Conservation (phyloP, 768 basidiomycete species). For the Boletus edulis region DNA sequence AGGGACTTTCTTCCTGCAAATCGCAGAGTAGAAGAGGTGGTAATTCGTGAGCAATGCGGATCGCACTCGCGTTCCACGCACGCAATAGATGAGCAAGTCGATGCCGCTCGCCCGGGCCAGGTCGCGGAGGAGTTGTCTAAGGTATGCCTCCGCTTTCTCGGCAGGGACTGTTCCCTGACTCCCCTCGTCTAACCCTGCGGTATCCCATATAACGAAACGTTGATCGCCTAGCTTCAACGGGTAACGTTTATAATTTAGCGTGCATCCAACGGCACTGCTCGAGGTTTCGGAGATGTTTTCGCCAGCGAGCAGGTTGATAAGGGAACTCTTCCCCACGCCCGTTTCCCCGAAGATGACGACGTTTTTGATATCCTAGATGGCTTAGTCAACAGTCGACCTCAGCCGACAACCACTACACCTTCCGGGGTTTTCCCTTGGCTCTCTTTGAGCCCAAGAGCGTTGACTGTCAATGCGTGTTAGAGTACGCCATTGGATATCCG, state of each 20-base stretch:
- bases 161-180: slow-evolving; percentile 20
- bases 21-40: slow-evolving; percentile 36
- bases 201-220: slow-evolving; percentile 23
- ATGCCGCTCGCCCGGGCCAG: slow-evolving; percentile 11
- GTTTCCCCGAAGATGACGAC: slow-evolving; percentile 22
- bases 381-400: background rate
- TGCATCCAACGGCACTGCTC: slow-evolving; percentile 23
- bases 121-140: slow-evolving; percentile 27
- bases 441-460: background rate
- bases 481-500: background rate
- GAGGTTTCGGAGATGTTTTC: slow-evolving; percentile 12
- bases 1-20: slow-evolving; percentile 40
- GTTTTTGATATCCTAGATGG: slow-evolving; percentile 11
- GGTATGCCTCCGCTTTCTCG: slow-evolving; percentile 23
- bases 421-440: background rate
- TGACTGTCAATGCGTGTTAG: slow-evolving; percentile 8
- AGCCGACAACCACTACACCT: slow-evolving; percentile 5
- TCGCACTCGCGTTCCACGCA: slow-evolving; percentile 22
- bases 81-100: slow-evolving; percentile 29
- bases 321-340: slow-evolving; percentile 24
- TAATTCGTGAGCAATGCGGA: slow-evolving; percentile 33
- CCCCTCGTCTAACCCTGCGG: slow-evolving; percentile 26
- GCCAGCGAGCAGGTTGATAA: slow-evolving; percentile 20
- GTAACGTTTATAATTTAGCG: slow-evolving; percentile 6
- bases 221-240: slow-evolving; percentile 8